A percentile compares a stretch with the other conserved stretches of the same genome.
Evolutionary conservation across 495 filamentous ascomycete genomes (phyloP).

Genomic region (Penicillium macrosclerotiorum): DNA sequence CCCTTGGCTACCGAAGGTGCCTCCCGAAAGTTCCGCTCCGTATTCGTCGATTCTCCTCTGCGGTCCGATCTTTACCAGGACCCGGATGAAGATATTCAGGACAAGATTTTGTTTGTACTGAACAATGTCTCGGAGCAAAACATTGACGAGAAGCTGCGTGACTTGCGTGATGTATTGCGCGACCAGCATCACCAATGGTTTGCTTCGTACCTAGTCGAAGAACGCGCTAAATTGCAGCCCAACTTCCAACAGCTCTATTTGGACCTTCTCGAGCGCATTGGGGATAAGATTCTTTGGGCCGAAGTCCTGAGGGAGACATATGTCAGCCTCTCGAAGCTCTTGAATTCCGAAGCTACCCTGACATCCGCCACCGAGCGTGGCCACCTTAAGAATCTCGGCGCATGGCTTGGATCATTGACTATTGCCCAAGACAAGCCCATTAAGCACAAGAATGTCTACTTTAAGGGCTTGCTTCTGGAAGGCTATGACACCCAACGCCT

Average conservation of each 20-base stretch:
- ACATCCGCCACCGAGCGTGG: constrained; percentile 75
- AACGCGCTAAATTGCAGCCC: constrained; percentile 92
- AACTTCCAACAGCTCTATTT: constrained; percentile 94
- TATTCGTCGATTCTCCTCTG: constrained; percentile 69
- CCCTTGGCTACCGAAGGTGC: constrained; percentile 49
- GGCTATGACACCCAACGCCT: constrained; percentile 86
- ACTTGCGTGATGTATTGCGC: constrained; percentile 73
- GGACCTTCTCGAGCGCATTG: constrained; percentile 80
- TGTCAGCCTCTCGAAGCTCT: constrained; percentile 73
- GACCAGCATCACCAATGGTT: constrained; percentile 93
- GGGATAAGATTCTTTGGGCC: constrained; percentile 71
- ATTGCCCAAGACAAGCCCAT: constrained; percentile 94
- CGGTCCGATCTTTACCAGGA: constrained; percentile 64
- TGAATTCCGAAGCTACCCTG: constrained; percentile 85
- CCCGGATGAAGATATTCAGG: constrained; percentile 78
- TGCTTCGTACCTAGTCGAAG: constrained; percentile 89
- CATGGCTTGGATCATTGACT: constrained; percentile 91
- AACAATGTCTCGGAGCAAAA: constrained; percentile 95
- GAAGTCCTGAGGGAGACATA: constrained; percentile 95
- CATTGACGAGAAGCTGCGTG: constrained; percentile 73
- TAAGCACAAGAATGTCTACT: constrained; percentile 93
- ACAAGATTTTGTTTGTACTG: constrained; percentile 90
- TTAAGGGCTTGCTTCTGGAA: constrained; percentile 92
- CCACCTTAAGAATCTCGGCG: constrained; percentile 86
- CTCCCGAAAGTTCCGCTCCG: constrained; percentile 63